These are phyloP conservation scores for Trifolium fragiferum DNA, from an alignment of 306 rosid species.

Conservation along the genomic window DNA sequence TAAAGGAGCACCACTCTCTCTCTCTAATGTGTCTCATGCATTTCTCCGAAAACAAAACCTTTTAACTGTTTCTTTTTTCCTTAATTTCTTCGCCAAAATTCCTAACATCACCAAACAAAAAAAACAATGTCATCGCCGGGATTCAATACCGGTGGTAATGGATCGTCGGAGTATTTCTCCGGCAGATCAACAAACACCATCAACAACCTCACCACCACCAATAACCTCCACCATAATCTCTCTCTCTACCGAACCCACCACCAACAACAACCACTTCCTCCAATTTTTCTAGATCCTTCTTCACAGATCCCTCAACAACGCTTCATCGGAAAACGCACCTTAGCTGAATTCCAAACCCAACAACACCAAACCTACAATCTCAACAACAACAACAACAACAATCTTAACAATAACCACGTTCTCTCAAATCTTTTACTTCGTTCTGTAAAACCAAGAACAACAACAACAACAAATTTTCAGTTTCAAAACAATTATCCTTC, in stretches of 20 bases:
- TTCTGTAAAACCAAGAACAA: slow-evolving; percentile 67
- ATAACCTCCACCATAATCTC: slow-evolving; percentile 47
- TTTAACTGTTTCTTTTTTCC: slow-evolving; percentile 35
- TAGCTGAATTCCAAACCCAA: slow-evolving; percentile 67
- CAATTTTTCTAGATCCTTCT: slow-evolving; percentile 61
- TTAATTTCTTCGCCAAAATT: slow-evolving; percentile 24
- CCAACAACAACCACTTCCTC: slow-evolving; percentile 55
- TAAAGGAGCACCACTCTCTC: slow-evolving; percentile 36
- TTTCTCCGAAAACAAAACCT: slow-evolving; percentile 52
- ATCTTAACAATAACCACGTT: slow-evolving; percentile 40
- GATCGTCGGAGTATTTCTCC: slow-evolving; percentile 60
- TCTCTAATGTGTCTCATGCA: slow-evolving; percentile 50
- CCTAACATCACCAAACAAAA: background rate
- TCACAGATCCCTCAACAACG: slow-evolving; percentile 60
- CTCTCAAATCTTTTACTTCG: slow-evolving; percentile 57
- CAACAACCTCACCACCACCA: slow-evolving; percentile 21
- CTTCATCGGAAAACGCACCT: slow-evolving; percentile 69
- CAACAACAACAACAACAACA: slow-evolving; percentile 26
- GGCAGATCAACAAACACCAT: slow-evolving; percentile 54
- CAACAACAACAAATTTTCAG: slow-evolving; percentile 52
- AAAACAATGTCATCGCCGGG: slow-evolving; percentile 72
- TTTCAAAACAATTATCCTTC: slow-evolving; percentile 1
- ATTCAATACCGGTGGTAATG: slow-evolving; percentile 60
- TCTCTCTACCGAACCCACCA: slow-evolving; percentile 64
- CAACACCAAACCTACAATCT: slow-evolving; percentile 37